These are phyloP conservation scores for Solanum sejunctum DNA, from an alignment of 257 asterid species.

Conservation along the genomic window DNA sequence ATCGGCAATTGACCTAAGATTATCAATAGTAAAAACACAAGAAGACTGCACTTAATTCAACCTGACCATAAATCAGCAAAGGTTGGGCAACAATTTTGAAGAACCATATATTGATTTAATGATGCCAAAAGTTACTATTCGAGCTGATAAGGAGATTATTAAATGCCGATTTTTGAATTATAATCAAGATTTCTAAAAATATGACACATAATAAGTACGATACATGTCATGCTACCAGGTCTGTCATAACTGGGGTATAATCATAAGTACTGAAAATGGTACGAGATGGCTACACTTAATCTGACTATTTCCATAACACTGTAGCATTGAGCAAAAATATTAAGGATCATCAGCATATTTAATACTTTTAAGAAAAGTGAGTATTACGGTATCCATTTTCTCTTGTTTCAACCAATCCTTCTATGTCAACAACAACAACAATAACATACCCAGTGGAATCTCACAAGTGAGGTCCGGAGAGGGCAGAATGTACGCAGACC, in stretches of 20 bases:
- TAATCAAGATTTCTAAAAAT: not conserved
- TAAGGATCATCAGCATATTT: not conserved
- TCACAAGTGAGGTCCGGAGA: no score
- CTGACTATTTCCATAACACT: not conserved
- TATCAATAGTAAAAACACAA: not conserved
- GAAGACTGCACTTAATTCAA: not conserved
- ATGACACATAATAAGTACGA: not conserved
- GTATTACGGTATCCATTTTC: not conserved
- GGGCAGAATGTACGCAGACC: no score
- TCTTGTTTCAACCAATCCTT: not conserved
- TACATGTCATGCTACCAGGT: not conserved
- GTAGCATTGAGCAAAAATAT: not conserved
- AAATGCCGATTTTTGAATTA: not conserved
- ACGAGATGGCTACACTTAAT: not conserved
- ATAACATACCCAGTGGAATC: no score
- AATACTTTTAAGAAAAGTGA: not conserved
- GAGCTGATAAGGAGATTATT: not conserved
- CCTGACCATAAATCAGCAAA: not conserved
- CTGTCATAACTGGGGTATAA: not conserved
- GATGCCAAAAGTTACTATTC: not conserved
- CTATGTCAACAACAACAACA: not conserved
- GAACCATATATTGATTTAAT: not conserved
- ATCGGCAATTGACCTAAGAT: not conserved
- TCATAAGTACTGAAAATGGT: not conserved
- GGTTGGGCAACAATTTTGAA: not conserved